Evolutionary conservation across 1,284 basidiomycete species (phyloP).

Genomic region (Nidula niveotomentosa): DNA sequence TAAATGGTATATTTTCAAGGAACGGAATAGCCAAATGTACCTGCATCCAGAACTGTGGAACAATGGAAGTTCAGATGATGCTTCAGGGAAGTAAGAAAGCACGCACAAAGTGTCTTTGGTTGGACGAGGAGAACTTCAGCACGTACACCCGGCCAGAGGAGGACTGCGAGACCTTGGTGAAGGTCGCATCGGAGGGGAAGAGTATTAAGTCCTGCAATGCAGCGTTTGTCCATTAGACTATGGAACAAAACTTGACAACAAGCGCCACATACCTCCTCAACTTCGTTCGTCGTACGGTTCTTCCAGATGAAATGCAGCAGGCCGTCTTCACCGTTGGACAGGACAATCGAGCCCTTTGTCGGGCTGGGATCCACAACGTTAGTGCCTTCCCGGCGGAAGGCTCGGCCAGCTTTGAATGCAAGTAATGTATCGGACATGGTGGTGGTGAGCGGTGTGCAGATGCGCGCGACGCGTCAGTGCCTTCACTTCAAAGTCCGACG

Average conservation of each 20-base stretch:
- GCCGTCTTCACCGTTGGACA: constrained; percentile 70
- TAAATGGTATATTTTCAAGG: not conserved
- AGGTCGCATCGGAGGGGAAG: constrained; percentile 77
- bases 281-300: constrained; percentile 56
- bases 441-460: constrained; percentile 15
- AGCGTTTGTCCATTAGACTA: constrained; percentile 1
- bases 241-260: not conserved
- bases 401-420: constrained; percentile 81
- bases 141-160: constrained; percentile 66
- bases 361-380: constrained; percentile 67
- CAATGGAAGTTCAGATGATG: constrained; percentile 9
- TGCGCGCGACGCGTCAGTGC: constrained; percentile 37
- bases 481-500: constrained; percentile 24
- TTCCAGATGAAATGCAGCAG: constrained; percentile 79
- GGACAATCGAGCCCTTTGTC: constrained; percentile 69
- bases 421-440: constrained; percentile 49
- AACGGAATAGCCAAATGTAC: constrained; percentile 30
- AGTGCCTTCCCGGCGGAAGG: constrained; percentile 60
- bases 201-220: constrained; percentile 66
- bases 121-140: constrained; percentile 79
- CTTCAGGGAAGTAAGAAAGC: not conserved
- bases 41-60: constrained; percentile 79
- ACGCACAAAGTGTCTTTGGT: constrained; percentile 80
- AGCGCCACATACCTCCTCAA: constrained; percentile 53
- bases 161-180: constrained; percentile 65